phyloP scores from a whole-genome alignment of 2,329 filamentous ascomycete genomes.

The Curvularia sp. region DNA sequence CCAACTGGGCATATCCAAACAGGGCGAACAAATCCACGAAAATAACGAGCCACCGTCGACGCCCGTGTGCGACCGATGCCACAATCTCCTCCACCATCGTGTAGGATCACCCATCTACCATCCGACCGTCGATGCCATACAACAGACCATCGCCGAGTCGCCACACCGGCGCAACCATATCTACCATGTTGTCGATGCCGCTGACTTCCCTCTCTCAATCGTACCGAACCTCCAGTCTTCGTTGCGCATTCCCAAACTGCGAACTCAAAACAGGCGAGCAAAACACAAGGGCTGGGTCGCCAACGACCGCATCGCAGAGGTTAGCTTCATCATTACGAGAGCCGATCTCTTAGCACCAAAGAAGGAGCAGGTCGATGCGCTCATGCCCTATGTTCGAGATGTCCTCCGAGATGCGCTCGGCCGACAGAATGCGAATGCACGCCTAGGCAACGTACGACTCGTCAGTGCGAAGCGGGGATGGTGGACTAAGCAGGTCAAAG shows the following conservation, averaged over 20 bases:
- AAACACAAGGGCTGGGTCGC: constrained; percentile 69
- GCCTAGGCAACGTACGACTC: constrained; percentile 85
- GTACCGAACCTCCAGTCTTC: constrained; percentile 76
- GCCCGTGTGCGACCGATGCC: constrained; percentile 86
- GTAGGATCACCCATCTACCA: constrained; percentile 75
- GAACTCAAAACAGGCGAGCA: constrained; percentile 81
- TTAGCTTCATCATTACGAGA: constrained; percentile 90
- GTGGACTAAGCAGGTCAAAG: constrained; percentile 88
- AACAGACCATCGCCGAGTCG: constrained; percentile 84
- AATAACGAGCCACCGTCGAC: constrained; percentile 33
- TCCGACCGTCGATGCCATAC: constrained; percentile 80
- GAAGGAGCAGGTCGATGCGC: constrained; percentile 80
- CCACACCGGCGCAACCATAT: constrained; percentile 91
- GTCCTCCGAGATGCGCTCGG: constrained; percentile 80
- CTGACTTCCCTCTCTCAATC: constrained; percentile 94
- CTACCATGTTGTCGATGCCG: constrained; percentile 93
- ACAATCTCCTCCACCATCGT: constrained; percentile 78
- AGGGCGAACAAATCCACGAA: constrained; percentile 19
- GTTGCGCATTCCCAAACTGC: constrained; percentile 73
- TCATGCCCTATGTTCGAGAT: constrained; percentile 85
- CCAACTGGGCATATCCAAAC: constrained; percentile 40
- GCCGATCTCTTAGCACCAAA: constrained; percentile 84
- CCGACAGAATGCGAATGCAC: constrained; percentile 68
- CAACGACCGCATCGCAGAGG: constrained; percentile 71
- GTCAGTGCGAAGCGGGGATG: constrained; percentile 86